Percentiles rank a stretch among this genome's conserved stretches.
phyloP scores from a whole-genome alignment of 2,329 filamentous ascomycete genomes.

The Fusarium sp. region DNA sequence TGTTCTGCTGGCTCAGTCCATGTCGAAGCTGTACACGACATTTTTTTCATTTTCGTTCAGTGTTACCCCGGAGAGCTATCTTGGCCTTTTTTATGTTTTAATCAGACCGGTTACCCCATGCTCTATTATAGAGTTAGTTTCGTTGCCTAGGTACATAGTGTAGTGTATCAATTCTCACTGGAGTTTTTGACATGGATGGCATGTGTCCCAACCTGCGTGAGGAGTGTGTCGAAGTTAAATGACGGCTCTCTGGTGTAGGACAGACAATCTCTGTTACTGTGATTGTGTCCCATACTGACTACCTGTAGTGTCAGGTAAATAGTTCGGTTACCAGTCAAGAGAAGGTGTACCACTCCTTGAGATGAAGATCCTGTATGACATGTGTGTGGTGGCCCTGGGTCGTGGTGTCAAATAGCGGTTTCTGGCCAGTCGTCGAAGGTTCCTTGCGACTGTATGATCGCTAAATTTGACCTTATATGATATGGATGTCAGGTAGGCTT shows the following conservation, averaged over 20 bases:
- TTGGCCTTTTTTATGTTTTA: slow-evolving; percentile 52
- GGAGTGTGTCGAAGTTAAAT: background rate
- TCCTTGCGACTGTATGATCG: background rate
- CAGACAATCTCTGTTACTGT: background rate
- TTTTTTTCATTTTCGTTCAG: slow-evolving; percentile 50
- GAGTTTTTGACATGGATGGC: slow-evolving; percentile 30
- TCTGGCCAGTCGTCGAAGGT: background rate
- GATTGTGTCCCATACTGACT: background rate
- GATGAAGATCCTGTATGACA: background rate
- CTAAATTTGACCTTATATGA: background rate
- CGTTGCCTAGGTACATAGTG: slow-evolving; percentile 38
- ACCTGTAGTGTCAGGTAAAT: background rate
- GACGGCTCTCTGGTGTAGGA: background rate
- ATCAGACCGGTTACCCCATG: slow-evolving; percentile 49
- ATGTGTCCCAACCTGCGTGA: background rate
- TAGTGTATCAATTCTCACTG: slow-evolving; percentile 40
- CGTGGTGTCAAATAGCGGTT: background rate
- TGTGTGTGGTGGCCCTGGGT: background rate
- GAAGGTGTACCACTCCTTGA: background rate
- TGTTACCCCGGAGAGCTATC: slow-evolving; percentile 48
- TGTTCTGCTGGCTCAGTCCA: slow-evolving; percentile 10
- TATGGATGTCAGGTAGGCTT: background rate
- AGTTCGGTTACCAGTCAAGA: background rate
- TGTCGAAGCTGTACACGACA: slow-evolving; percentile 41
- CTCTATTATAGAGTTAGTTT: slow-evolving; percentile 47